These are phyloP conservation scores for Linum lewisii DNA, from an alignment of 345 rosid genomes.

Conservation along the genomic window DNA sequence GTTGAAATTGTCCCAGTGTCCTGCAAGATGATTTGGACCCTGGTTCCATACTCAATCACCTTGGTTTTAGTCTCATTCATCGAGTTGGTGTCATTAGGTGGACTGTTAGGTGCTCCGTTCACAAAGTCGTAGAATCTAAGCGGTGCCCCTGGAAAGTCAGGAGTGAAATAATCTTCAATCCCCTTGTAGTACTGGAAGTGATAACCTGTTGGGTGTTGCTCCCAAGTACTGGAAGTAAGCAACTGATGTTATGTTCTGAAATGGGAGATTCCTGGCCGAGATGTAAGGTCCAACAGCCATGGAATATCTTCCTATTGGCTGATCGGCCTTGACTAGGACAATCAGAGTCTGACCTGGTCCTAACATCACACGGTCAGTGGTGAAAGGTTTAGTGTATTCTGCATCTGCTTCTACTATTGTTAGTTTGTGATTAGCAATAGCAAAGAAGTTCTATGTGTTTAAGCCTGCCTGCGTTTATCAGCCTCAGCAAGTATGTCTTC, in stretches of 20 bases:
- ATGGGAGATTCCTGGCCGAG: constrained; percentile 47
- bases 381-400: constrained; percentile 67
- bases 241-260: constrained; percentile 54
- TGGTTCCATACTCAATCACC: constrained; percentile 56
- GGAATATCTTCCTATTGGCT: constrained; percentile 55
- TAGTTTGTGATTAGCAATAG: constrained; percentile 67
- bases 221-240: constrained; percentile 60
- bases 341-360: constrained; percentile 88
- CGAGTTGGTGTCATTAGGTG: constrained; percentile 55
- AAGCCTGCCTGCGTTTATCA: constrained; percentile 69
- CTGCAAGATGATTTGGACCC: constrained; percentile 65
- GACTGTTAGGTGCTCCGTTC: constrained; percentile 69
- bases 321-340: constrained; percentile 74
- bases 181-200: constrained; percentile 60
- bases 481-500: constrained; percentile 66
- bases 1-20: constrained; percentile 62
- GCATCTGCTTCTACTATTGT: constrained; percentile 79
- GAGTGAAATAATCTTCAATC: constrained; percentile 49
- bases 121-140: constrained; percentile 59
- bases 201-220: constrained; percentile 33
- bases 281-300: constrained; percentile 78
- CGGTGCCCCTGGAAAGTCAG: constrained; percentile 62
- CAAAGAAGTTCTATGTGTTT: constrained; percentile 74
- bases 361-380: constrained; percentile 62
- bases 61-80: constrained; percentile 55